Conservation (phyloP, 768 basidiomycete species). For the Mycena leptocephala region DNA sequence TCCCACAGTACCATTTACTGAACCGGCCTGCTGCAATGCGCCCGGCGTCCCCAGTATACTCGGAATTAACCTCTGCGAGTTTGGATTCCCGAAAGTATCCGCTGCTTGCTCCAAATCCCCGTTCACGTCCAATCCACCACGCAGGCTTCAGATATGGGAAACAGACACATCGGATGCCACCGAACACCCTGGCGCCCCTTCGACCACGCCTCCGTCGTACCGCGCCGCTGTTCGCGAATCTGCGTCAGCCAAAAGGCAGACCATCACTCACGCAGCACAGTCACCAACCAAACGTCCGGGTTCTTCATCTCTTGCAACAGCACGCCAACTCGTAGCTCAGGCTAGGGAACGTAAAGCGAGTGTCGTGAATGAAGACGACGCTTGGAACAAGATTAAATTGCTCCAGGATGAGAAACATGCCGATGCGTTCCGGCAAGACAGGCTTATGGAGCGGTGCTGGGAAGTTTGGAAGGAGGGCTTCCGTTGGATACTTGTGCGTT, state of each 20-base stretch:
- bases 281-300: slow-evolving; percentile 11
- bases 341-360: slow-evolving; percentile 63
- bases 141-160: slow-evolving; percentile 20
- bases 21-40: slow-evolving; percentile 14
- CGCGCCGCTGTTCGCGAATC: slow-evolving; percentile 55
- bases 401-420: slow-evolving; percentile 81
- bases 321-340: slow-evolving; percentile 47
- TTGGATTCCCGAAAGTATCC: slow-evolving; percentile 23
- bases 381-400: slow-evolving; percentile 85
- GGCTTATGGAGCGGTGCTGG: slow-evolving; percentile 80
- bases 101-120: slow-evolving; percentile 22
- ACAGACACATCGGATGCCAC: slow-evolving; percentile 43
- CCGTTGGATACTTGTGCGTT: slow-evolving; percentile 82
- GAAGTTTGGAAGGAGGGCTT: slow-evolving; percentile 82
- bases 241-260: slow-evolving; percentile 28
- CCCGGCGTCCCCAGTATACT: slow-evolving; percentile 1
- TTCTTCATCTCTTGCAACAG: slow-evolving; percentile 40
- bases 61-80: slow-evolving; percentile 17
- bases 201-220: slow-evolving; percentile 68
- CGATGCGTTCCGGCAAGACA: slow-evolving; percentile 75
- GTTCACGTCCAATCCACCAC: slow-evolving; percentile 21
- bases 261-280: slow-evolving; percentile 31
- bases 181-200: slow-evolving; percentile 52
- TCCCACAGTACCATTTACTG: slow-evolving; percentile 28
- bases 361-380: slow-evolving; percentile 79